Conservation (phyloP, 495 filamentous ascomycete species). For the Aspergillus saccharolyticus region DNA sequence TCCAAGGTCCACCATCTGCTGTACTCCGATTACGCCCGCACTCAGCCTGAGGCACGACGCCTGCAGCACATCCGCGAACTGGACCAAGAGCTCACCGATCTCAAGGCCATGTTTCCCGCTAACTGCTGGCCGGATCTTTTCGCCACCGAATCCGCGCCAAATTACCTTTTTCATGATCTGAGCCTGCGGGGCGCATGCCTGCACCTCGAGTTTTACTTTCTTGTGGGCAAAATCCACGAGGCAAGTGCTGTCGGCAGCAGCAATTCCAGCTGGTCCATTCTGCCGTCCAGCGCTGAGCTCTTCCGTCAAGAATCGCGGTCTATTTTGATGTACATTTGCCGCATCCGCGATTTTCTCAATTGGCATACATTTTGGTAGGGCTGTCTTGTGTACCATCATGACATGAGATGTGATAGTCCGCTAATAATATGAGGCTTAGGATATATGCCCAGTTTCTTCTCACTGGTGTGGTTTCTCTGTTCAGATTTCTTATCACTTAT, state of each 20-base stretch:
- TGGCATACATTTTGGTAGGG: constrained; percentile 7
- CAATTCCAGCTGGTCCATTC: not conserved
- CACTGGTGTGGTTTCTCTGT: not conserved
- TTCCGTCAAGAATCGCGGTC: constrained; percentile 23
- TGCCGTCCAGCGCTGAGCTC: constrained; percentile 24
- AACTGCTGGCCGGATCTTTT: constrained; percentile 20
- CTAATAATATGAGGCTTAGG: not conserved
- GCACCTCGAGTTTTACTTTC: constrained; percentile 29
- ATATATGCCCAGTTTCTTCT: constrained; percentile 5
- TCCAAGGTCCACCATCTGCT: constrained; percentile 25
- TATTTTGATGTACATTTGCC: constrained; percentile 19
- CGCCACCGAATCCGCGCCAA: constrained; percentile 16
- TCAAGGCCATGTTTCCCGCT: constrained; percentile 19
- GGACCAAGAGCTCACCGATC: constrained; percentile 23
- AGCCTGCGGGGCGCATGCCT: constrained; percentile 26
- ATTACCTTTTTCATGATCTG: constrained; percentile 27
- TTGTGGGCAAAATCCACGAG: constrained; percentile 26
- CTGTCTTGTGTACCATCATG: not conserved
- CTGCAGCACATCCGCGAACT: constrained; percentile 26
- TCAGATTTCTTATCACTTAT: not conserved
- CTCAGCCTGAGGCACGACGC: constrained; percentile 17
- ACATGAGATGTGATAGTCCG: not conserved
- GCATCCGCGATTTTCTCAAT: not conserved
- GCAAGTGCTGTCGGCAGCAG: constrained; percentile 11
- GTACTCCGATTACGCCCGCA: constrained; percentile 16